A percentile compares a stretch with the other conserved stretches of the same genome.
Evolutionary conservation across 2,329 filamentous ascomycete genomes (phyloP).

Genomic region (Apiospora saccharicola): DNA sequence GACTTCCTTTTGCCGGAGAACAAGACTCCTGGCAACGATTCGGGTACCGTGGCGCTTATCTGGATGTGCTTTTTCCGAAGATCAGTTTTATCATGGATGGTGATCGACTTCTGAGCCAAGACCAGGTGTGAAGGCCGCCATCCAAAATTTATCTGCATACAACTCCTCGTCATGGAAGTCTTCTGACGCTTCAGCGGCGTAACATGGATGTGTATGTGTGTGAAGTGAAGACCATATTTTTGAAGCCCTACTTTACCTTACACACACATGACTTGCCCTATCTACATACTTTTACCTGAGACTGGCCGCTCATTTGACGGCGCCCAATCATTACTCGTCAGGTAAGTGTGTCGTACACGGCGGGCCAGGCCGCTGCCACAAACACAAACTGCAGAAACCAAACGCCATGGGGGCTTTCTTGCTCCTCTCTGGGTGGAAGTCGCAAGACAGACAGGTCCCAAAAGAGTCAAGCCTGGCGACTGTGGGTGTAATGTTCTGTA

Average conservation of each 20-base stretch:
- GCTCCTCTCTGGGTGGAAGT: background rate
- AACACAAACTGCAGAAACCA: background rate
- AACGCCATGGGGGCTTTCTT: background rate
- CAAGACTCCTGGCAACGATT: background rate
- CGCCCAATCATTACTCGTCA: background rate
- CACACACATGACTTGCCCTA: background rate
- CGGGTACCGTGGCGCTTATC: background rate
- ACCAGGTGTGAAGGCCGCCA: background rate
- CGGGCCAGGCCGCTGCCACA: conserved; percentile 16
- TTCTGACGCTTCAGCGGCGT: background rate
- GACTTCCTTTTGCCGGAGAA: background rate
- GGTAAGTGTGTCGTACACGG: background rate
- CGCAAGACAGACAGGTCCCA: background rate
- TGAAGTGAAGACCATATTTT: background rate
- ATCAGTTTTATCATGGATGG: background rate
- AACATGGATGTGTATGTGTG: background rate
- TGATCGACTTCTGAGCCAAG: background rate
- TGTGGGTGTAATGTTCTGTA: background rate
- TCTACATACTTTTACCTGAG: conserved; percentile 6
- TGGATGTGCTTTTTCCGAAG: background rate
- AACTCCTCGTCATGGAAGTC: background rate
- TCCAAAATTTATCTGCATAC: background rate
- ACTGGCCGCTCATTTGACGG: background rate
- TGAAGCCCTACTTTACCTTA: background rate
- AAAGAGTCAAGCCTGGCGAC: background rate